A percentile compares a stretch with the other conserved stretches of the same genome.
phyloP scores from a whole-genome alignment of 192 early-diverging fungal genomes.

The Backusella morwellensis region DNA sequence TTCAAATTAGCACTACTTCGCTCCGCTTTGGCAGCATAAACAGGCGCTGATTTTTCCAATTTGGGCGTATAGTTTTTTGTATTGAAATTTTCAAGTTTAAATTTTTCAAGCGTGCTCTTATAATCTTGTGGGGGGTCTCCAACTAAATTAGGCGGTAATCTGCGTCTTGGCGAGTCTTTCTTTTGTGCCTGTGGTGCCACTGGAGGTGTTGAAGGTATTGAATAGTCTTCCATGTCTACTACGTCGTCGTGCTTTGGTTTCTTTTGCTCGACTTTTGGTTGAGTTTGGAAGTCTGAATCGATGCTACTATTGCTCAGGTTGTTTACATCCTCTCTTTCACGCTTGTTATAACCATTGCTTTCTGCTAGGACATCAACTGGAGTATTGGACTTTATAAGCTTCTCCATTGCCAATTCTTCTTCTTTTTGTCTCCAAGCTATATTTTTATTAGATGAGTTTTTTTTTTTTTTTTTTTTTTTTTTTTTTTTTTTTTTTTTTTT shows the following conservation, averaged over 20 bases:
- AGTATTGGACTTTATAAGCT: neutral
- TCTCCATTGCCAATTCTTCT: neutral
- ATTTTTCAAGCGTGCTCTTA: neutral
- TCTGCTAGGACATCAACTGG: neutral
- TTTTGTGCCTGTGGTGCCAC: neutral
- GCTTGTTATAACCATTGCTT: neutral
- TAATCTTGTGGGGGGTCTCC: no score
- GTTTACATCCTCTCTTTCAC: neutral
- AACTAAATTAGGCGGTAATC: neutral
- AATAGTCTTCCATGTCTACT: neutral
- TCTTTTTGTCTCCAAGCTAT: slow-evolving; percentile 23
- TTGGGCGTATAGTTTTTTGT: neutral
- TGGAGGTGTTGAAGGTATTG: neutral
- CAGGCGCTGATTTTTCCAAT: neutral
- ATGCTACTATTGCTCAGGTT: neutral
- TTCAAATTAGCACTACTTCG: neutral
- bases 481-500: no score
- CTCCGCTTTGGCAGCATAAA: no score
- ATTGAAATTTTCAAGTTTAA: neutral
- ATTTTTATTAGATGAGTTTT: neutral
- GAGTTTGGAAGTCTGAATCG: neutral
- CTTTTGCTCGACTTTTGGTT: neutral
- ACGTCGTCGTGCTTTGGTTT: neutral
- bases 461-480: no score
- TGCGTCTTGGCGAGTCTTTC: neutral